phyloP scores from a whole-genome alignment of 352 stramenopile species.

The Phytophthora litchii region DNA sequence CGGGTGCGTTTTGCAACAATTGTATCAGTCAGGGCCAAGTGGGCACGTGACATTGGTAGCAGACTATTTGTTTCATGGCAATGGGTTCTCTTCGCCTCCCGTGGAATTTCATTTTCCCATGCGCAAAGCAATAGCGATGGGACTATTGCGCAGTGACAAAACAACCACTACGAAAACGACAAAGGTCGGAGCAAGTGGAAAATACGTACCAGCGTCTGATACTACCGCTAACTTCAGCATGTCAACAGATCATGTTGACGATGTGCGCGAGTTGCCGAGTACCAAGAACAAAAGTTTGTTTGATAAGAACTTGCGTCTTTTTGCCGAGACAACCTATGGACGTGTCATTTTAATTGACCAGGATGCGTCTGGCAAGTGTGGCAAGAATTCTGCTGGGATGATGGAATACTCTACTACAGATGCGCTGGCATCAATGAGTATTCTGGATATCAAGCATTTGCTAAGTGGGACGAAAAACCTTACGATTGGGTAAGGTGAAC shows the following conservation, averaged over 20 bases:
- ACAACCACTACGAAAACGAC: conserved; percentile 1
- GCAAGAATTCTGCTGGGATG: conserved; percentile 35
- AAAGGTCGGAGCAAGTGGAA: conserved; percentile 15
- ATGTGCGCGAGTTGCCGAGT: conserved; percentile 14
- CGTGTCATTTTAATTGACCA: conserved; percentile 49
- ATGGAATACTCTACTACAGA: conserved; percentile 46
- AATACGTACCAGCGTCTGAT: conserved; percentile 22
- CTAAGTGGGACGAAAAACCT: conserved; percentile 57
- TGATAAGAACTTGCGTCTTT: conserved; percentile 41
- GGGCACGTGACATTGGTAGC: conserved; percentile 45
- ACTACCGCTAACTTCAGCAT: conserved; percentile 12
- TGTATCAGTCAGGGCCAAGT: conserved; percentile 60
- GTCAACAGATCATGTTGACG: neutral
- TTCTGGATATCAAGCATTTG: conserved; percentile 62
- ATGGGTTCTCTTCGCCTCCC: conserved; percentile 39
- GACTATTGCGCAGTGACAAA: conserved; percentile 23
- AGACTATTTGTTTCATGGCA: conserved; percentile 56
- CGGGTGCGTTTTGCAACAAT: conserved; percentile 49
- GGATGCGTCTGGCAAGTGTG: conserved; percentile 32
- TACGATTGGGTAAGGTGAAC: conserved; percentile 26
- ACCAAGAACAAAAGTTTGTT: conserved; percentile 51
- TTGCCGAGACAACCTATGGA: conserved; percentile 40
- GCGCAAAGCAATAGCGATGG: conserved; percentile 43
- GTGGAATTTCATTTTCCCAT: conserved; percentile 42
- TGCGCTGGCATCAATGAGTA: conserved; percentile 51